These are phyloP conservation scores for Cladochytrium tenue DNA, from an alignment of 371 early-diverging fungal species.

Conservation along the genomic window DNA sequence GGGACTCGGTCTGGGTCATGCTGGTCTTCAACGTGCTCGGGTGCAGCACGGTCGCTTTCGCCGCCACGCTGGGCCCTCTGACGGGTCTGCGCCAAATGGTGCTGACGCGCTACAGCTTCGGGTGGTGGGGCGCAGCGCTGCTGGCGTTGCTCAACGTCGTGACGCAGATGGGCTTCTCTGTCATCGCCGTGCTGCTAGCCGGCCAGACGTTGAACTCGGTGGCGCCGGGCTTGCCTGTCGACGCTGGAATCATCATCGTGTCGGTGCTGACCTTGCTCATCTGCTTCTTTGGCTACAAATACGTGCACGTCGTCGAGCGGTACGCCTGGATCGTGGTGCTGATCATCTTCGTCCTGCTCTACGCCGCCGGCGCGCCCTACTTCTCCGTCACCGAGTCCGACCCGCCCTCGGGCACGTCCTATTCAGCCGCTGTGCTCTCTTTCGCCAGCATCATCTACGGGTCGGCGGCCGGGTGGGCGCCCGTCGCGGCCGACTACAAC, in stretches of 20 bases:
- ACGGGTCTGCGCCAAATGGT: conserved; percentile 34
- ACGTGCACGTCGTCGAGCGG: conserved; percentile 35
- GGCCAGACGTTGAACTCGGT: background rate
- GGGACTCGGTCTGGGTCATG: conserved; percentile 21
- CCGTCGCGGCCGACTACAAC: conserved; percentile 39
- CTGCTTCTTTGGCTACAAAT: conserved; percentile 34
- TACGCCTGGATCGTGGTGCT: conserved; percentile 33
- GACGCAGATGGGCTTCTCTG: background rate
- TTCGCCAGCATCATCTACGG: conserved; percentile 31
- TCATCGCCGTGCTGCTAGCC: background rate
- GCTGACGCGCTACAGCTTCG: conserved; percentile 32
- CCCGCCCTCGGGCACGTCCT: conserved; percentile 2
- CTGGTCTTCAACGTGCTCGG: conserved; percentile 28
- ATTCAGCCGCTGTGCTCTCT: conserved; percentile 17
- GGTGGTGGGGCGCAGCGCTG: conserved; percentile 21
- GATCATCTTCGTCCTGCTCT: conserved; percentile 30
- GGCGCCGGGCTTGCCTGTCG: conserved; percentile 7
- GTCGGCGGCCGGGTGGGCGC: conserved; percentile 36
- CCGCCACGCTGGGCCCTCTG: conserved; percentile 33
- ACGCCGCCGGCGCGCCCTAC: background rate
- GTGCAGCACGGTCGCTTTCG: conserved; percentile 22
- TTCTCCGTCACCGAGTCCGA: conserved; percentile 1
- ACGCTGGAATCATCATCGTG: conserved; percentile 30
- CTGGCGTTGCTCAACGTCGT: conserved; percentile 16
- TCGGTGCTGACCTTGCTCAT: conserved; percentile 28